These are phyloP conservation scores for Rhizophagus sp. DNA, from an alignment of 192 early-diverging fungal species.

Conservation along the genomic window DNA sequence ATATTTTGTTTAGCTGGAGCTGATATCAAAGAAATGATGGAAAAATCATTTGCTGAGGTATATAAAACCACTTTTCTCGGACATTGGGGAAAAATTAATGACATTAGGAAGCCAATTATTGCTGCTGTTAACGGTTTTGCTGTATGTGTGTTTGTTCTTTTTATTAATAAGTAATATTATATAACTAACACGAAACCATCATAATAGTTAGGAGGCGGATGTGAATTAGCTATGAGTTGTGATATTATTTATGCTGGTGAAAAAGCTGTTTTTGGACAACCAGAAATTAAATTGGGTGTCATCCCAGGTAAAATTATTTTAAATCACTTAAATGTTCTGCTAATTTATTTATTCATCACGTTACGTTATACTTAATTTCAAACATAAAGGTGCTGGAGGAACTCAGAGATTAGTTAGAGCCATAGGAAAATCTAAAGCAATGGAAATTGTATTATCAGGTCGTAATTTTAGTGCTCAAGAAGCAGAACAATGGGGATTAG, in stretches of 20 bases:
- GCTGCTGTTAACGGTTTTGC: slow-evolving; percentile 99
- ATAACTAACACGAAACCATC: not conserved
- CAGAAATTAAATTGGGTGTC: slow-evolving; percentile 98
- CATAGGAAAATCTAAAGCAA: slow-evolving; percentile 97
- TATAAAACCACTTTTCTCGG: slow-evolving; percentile 91
- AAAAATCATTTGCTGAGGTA: slow-evolving; percentile 81
- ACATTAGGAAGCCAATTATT: slow-evolving; percentile 93
- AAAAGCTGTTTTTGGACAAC: slow-evolving; percentile 95
- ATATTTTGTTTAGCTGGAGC: slow-evolving; percentile 72
- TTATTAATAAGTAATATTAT: not conserved
- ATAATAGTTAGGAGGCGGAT: slow-evolving; percentile 89
- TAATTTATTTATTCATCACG: slow-evolving; percentile 44
- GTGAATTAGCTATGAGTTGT: slow-evolving; percentile 99
- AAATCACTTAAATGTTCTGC: not conserved
- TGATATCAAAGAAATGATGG: slow-evolving; percentile 99
- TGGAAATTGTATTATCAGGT: slow-evolving; percentile 95
- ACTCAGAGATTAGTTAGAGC: slow-evolving; percentile 86
- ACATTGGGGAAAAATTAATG: slow-evolving; percentile 91
- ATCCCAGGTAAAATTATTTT: slow-evolving; percentile 71
- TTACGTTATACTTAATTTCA: not conserved
- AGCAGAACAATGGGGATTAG: slow-evolving; percentile 82
- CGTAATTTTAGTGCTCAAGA: slow-evolving; percentile 83
- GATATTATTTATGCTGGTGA: slow-evolving; percentile 99
- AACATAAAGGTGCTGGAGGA: slow-evolving; percentile 62
- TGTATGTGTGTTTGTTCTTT: slow-evolving; percentile 46